Conservation (phyloP, 2,329 filamentous ascomycete genomes). For the Ilyonectria sp. region DNA sequence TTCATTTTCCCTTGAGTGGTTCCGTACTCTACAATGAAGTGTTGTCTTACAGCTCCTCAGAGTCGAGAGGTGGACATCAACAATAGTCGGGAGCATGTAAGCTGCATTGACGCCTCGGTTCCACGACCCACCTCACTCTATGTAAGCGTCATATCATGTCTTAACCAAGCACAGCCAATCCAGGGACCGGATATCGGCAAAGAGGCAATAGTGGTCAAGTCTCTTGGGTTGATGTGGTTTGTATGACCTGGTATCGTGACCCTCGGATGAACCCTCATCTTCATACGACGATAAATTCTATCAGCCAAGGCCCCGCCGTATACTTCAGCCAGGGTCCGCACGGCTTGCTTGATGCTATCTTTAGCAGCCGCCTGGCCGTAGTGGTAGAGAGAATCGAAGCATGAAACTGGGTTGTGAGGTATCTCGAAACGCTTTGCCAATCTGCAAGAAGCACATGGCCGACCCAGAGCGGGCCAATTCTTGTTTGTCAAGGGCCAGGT, state of each 20-base stretch:
- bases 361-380: not conserved
- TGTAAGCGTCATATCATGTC: not conserved
- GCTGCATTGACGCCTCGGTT: not conserved
- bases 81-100: not conserved
- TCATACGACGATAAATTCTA: not conserved
- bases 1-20: not conserved
- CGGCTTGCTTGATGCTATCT: conserved; percentile 5
- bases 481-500: not conserved
- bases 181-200: not conserved
- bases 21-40: not conserved
- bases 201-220: not conserved
- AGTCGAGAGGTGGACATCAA: not conserved
- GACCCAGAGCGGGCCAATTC: too few relatives aligned
- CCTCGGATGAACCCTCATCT: not conserved
- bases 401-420: not conserved
- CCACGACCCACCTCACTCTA: not conserved
- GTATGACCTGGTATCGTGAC: not conserved
- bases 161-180: not conserved
- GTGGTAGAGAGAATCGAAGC: not conserved
- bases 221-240: not conserved
- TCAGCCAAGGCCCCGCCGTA: not conserved
- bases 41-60: not conserved
- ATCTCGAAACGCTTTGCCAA: not conserved
- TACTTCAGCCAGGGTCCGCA: not conserved
- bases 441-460: not conserved